Base-by-base conservation (phyloP, 495 filamentous ascomycete species). In the Penicillium tannophilum region DNA sequence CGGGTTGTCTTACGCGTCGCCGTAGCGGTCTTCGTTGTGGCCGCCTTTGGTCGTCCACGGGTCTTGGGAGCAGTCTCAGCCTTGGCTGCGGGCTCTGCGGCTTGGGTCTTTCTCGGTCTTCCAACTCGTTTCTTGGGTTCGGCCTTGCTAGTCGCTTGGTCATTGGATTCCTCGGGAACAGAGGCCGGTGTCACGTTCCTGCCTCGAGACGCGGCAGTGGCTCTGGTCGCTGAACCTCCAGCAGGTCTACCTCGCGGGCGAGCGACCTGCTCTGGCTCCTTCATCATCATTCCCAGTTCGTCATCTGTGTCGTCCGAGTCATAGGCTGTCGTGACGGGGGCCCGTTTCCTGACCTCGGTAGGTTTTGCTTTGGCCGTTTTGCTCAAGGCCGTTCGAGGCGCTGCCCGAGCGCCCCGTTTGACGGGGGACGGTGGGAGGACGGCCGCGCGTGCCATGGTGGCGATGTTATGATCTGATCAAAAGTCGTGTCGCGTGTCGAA, bases 401-500 rank as follows among this genome's bases (percentile, higher is more conserved):
- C 64, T n/a, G 69, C 63, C 31, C 74, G 74, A 43, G 71, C 67
- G 11, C 63, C 61, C 54, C 73, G 67, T 58, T 76, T 76, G 19
- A 60, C 69, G 20, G 74, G 71, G 24, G 71, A 71, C 10, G 62
- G 60, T 4, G 72, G 74, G 28, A 79, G 73, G 42, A 77, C 66
- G 33, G 76, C 76, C 35, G 74, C 73, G 54, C 76, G 73, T 49
- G 76, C 76, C 76, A 79, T 79, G 26, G 19, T 63, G 60, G 55
- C 45, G 50, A 20, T 44, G 52, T 42, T 39, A 43, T 43, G 59
- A 16, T 30, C 55, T 35, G 24, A 39, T 54, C 17, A 50, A n/a
- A 16, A 44, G 58, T 50, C 54, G 44, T 52, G 44, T 64, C 46
- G 55, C 31, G 33, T 64, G 23, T 46, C 50, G 42, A 10, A 33